A percentile compares a stretch with the other conserved stretches of the same genome.
These are phyloP conservation scores for Acacia crassicarpa DNA, from an alignment of 306 rosid species.

Conservation along the genomic window DNA sequence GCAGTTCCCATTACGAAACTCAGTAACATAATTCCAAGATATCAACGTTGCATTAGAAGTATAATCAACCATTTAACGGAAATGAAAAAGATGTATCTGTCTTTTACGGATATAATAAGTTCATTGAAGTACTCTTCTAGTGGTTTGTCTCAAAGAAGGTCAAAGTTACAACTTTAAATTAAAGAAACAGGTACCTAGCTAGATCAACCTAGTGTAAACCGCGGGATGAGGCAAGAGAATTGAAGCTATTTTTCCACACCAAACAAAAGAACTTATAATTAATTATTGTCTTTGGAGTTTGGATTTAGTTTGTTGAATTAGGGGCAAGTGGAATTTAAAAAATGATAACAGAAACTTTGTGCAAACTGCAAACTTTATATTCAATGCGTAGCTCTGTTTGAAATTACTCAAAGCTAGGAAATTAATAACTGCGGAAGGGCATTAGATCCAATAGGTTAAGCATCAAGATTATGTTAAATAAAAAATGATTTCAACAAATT, in stretches of 20 bases:
- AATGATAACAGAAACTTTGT: conserved; percentile 8
- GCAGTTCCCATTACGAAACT: conserved; percentile 35
- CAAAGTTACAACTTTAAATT: neutral
- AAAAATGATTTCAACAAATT: neutral
- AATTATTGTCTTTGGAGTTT: conserved; percentile 12
- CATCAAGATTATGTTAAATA: neutral
- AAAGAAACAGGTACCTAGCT: conserved; percentile 27
- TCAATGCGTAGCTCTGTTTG: neutral
- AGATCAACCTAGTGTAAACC: conserved; percentile 30
- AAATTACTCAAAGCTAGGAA: neutral
- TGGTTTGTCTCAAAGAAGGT: conserved; percentile 32
- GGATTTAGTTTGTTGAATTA: conserved; percentile 11
- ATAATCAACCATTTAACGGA: conserved; percentile 28
- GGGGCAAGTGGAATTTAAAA: conserved; percentile 9
- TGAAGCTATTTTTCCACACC: conserved; percentile 28
- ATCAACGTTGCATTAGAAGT: conserved; percentile 36
- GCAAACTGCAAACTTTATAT: neutral
- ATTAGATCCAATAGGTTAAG: neutral
- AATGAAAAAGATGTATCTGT: conserved; percentile 18
- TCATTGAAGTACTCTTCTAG: conserved; percentile 31
- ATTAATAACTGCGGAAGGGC: neutral
- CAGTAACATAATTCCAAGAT: conserved; percentile 37
- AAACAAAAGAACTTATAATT: conserved; percentile 29
- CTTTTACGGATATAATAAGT: conserved; percentile 25
- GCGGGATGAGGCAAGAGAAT: conserved; percentile 14